Percentiles rank a stretch among this genome's conserved stretches.
phyloP scores from a whole-genome alignment of 129 eudicot species.

The Silybum marianum region DNA sequence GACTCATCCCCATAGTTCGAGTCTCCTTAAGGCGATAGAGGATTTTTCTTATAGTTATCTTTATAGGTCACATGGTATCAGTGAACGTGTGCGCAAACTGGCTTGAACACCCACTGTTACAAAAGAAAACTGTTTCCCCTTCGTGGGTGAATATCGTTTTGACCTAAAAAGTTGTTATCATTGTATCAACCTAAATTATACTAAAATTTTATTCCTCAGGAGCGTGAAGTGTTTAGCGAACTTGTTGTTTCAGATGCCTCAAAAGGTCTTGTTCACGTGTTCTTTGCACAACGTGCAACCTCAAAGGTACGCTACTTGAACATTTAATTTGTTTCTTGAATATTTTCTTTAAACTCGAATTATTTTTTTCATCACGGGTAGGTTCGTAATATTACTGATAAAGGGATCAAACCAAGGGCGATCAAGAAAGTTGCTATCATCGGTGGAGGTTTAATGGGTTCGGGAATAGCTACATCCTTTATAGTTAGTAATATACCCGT shows the following conservation, averaged over 20 bases:
- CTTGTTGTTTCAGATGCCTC: slow-evolving; percentile 73
- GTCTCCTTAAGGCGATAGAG: neutral
- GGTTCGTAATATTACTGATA: slow-evolving; percentile 86
- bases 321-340: neutral
- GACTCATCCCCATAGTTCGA: neutral
- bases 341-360: neutral
- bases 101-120: neutral
- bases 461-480: slow-evolving; percentile 90
- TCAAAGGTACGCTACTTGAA: slow-evolving; percentile 58
- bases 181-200: neutral
- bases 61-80: neutral
- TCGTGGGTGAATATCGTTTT: neutral
- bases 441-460: slow-evolving; percentile 99
- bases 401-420: slow-evolving; percentile 83
- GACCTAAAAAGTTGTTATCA: neutral
- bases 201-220: slow-evolving; percentile 48
- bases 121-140: neutral
- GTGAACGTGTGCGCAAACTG: neutral
- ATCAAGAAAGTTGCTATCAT: slow-evolving; percentile 85
- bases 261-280: slow-evolving; percentile 82
- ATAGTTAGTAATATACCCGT: slow-evolving; percentile 60
- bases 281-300: slow-evolving; percentile 90
- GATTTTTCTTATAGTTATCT: neutral
- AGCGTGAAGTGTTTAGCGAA: slow-evolving; percentile 58
- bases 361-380: slow-evolving; percentile 26